Evolutionary conservation across 1,139 yeast species (phyloP).

Genomic region (Debaryomyces sp.): DNA sequence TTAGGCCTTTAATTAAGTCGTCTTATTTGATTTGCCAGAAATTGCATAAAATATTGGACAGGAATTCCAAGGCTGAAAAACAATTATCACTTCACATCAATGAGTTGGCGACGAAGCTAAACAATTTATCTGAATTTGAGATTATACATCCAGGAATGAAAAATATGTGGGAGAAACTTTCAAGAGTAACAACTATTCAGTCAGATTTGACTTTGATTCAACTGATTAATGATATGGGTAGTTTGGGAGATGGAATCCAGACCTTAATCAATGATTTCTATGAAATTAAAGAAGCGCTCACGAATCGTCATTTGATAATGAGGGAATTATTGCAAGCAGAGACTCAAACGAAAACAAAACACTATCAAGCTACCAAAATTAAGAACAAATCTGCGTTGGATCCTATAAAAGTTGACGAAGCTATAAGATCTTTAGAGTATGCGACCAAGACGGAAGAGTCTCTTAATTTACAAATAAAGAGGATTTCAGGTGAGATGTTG

Average conservation of each 20-base stretch:
- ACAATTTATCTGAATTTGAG: conserved; percentile 53
- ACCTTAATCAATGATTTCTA: conserved; percentile 74
- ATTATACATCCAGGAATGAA: conserved; percentile 65
- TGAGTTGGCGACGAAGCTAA: conserved; percentile 66
- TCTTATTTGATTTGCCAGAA: conserved; percentile 66
- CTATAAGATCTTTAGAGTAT: conserved; percentile 74
- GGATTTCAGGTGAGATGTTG: conserved; percentile 86
- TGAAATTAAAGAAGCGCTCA: conserved; percentile 87
- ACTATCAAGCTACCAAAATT: conserved; percentile 72
- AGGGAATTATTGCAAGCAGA: conserved; percentile 84
- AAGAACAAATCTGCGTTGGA: conserved; percentile 77
- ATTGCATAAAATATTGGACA: conserved; percentile 57
- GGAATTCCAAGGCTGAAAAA: conserved; percentile 56
- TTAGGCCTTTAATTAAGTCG: conserved; percentile 83
- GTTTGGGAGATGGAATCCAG: conserved; percentile 75
- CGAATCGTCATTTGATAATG: conserved; percentile 91
- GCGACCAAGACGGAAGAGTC: conserved; percentile 82
- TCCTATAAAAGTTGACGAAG: conserved; percentile 90
- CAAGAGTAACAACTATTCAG: conserved; percentile 65
- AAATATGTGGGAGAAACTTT: conserved; percentile 79
- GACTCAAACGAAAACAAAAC: conserved; percentile 67
- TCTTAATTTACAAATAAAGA: conserved; percentile 69
- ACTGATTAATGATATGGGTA: conserved; percentile 73
- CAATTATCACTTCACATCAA: conserved; percentile 58
- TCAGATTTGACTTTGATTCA: conserved; percentile 80